Evolutionary conservation across 164 flowering plant genomes (phyloP), one percentile per base, ranked within the genome.

Genomic region (Dillenia turbinata): DNA sequence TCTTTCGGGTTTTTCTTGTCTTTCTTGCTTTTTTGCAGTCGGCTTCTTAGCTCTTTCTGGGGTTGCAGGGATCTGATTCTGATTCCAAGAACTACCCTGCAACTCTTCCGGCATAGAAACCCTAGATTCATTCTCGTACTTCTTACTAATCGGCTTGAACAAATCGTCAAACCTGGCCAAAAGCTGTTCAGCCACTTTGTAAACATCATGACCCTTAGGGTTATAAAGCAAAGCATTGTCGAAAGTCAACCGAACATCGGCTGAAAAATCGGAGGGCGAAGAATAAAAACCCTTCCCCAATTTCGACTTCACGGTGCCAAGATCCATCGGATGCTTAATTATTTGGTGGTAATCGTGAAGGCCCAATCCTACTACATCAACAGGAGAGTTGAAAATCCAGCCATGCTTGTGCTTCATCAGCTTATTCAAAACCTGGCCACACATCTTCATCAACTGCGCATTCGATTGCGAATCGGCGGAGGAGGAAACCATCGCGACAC

Each of bases 321-420:
- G 82, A 85, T 92, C 98, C 98, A 92, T 92, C 9, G 98, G 96
- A 7, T 68, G 62, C 75, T 79, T 82, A 49, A 92, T 74, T 12
- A 92, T 83, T 69, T 74, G 73, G 45, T 76, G 50, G 61, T 92
- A 92, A 69, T 92, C 96, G 56, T 88, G 93, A 52, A 92, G 85
- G 9, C 79, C 82, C 75, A 90, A 13, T 0, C 78, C 85, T 2
- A 69, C 83, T 0, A 78, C 91, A 71, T 89, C 95, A 2, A 90
- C 98, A 0, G 95, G 96, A 0, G 13, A 40, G 44, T 86, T 85
- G 59, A 91, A 91, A 24, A 87, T 64, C 77, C 81, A 83, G 4
- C 83, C 67, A n/a, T 57, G 63, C 69, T 88, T 88, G 60, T 85
- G 88, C 72, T 83, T 86, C 84, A 84, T 83, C 69, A 92, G 49